Evolutionary conservation across 192 early-diverging fungal species (phyloP).

Genomic region (Thamnidium elegans): DNA sequence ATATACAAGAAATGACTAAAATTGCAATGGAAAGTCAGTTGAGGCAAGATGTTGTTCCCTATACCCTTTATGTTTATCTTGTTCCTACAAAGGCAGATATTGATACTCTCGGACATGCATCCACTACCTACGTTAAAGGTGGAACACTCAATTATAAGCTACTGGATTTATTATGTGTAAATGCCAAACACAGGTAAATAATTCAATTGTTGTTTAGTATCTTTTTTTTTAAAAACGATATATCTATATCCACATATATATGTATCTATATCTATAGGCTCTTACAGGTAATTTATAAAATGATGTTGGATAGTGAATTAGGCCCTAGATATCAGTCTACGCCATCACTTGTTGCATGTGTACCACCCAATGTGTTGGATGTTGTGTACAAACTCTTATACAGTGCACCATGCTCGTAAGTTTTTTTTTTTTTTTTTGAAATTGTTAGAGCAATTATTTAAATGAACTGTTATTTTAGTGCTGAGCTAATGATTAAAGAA

Average conservation of each 20-base stretch:
- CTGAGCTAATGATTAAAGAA: conserved; percentile 68
- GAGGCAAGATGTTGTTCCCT: conserved; percentile 46
- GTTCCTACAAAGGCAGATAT: conserved; percentile 48
- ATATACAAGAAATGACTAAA: conserved; percentile 52
- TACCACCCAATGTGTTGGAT: conserved; percentile 71
- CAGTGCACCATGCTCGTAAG: conserved; percentile 70
- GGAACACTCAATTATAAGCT: conserved; percentile 63
- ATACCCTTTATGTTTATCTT: conserved; percentile 52
- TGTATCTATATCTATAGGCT: conserved; percentile 31
- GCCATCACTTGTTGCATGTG: conserved; percentile 53
- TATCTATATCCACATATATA: too few relatives aligned
- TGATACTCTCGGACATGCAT: conserved; percentile 37
- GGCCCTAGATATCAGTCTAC: conserved; percentile 59
- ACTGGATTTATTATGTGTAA: conserved; percentile 68
- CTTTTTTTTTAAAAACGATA: too few relatives aligned
- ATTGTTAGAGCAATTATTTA: neutral
- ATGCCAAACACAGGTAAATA: conserved; percentile 59
- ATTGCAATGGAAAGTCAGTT: conserved; percentile 52
- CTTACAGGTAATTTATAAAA: conserved; percentile 66
- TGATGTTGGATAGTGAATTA: conserved; percentile 65
- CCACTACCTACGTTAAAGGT: conserved; percentile 57
- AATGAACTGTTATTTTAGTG: conserved; percentile 22
- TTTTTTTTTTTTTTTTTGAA: neutral
- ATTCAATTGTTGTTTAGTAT: too few relatives aligned
- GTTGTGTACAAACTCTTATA: conserved; percentile 76